A percentile compares a stretch with the other conserved stretches of the same genome.
These are phyloP conservation scores for Nothomitra cinnamomea DNA, from an alignment of 2,329 filamentous ascomycete genomes.

Conservation along the genomic window DNA sequence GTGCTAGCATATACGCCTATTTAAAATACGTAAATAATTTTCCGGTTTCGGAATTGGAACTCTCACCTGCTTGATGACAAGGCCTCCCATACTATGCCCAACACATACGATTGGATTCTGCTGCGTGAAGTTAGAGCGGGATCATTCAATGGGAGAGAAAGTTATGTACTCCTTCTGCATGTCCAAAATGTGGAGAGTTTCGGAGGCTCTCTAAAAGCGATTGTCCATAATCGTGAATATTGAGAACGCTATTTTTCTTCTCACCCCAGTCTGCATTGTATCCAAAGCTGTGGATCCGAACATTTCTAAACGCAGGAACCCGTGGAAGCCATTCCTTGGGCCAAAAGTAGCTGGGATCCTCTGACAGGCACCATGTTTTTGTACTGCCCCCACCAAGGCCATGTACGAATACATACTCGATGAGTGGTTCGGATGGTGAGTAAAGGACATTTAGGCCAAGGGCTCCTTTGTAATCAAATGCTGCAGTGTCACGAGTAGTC, in stretches of 20 bases:
- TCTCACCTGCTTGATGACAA: slow-evolving; percentile 19
- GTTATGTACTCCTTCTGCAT: background rate
- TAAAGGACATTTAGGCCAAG: background rate
- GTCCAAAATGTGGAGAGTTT: slow-evolving; percentile 12
- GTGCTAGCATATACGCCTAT: slow-evolving; percentile 15
- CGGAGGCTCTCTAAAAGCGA: slow-evolving; percentile 16
- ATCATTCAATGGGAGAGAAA: no score
- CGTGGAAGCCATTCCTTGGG: slow-evolving; percentile 23
- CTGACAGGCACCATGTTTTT: slow-evolving; percentile 25
- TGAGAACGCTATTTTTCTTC: slow-evolving; percentile 14
- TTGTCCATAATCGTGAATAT: slow-evolving; percentile 20
- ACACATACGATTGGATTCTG: slow-evolving; percentile 16
- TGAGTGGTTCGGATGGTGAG: background rate
- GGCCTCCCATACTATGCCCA: slow-evolving; percentile 22
- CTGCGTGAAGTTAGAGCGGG: no score
- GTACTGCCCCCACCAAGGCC: slow-evolving; percentile 21
- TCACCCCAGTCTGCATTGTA: slow-evolving; percentile 20
- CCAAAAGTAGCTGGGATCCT: slow-evolving; percentile 22
- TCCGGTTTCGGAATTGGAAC: background rate
- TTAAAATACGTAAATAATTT: background rate
- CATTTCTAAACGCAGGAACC: slow-evolving; percentile 16
- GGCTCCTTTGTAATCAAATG: background rate
- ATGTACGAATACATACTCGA: background rate
- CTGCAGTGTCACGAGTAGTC: background rate
- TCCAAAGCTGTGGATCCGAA: slow-evolving; percentile 19